Percentiles rank a stretch among this genome's conserved stretches.
These are phyloP conservation scores for Saprolegnia parasitica DNA, from an alignment of 352 stramenopile species.

Conservation along the genomic window DNA sequence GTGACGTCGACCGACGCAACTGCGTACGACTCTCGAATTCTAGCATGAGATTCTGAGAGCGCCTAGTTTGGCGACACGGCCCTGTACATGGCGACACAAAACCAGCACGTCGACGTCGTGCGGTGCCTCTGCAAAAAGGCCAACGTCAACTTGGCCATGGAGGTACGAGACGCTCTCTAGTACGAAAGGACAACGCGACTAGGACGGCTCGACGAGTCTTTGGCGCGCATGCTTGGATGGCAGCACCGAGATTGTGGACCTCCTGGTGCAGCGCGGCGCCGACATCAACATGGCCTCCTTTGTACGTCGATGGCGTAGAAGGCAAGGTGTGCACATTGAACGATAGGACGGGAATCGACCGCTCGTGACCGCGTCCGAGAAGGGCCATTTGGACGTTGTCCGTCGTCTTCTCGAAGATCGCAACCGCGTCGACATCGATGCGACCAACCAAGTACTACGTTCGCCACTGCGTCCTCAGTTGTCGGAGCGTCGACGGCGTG, in stretches of 20 bases:
- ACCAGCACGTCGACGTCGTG: constrained; percentile 3
- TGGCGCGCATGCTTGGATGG: constrained; percentile 6
- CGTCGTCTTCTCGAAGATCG: neutral
- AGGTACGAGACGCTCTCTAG: constrained; percentile 8
- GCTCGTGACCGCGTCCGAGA: constrained; percentile 2
- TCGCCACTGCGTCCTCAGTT: neutral
- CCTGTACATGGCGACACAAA: constrained; percentile 13
- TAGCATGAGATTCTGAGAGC: neutral
- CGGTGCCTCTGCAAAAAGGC: neutral
- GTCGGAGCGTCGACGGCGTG: neutral
- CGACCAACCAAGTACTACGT: neutral
- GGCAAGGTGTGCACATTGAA: neutral
- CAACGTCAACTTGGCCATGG: constrained; percentile 12
- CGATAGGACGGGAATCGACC: constrained; percentile 4
- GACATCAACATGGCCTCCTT: constrained; percentile 12
- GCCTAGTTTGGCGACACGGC: constrained; percentile 3
- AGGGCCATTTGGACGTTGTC: neutral
- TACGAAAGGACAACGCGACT: neutral
- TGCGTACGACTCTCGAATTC: neutral
- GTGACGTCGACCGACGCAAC: constrained; percentile 6
- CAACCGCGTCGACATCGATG: neutral
- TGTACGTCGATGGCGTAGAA: neutral
- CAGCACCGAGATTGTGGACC: neutral
- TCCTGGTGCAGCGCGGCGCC: neutral
- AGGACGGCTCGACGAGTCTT: constrained; percentile 12